Evolutionary conservation across 139 green algal genomes (phyloP), one percentile per base, ranked within the genome.

Genomic region (Volvox reticuliferus): DNA sequence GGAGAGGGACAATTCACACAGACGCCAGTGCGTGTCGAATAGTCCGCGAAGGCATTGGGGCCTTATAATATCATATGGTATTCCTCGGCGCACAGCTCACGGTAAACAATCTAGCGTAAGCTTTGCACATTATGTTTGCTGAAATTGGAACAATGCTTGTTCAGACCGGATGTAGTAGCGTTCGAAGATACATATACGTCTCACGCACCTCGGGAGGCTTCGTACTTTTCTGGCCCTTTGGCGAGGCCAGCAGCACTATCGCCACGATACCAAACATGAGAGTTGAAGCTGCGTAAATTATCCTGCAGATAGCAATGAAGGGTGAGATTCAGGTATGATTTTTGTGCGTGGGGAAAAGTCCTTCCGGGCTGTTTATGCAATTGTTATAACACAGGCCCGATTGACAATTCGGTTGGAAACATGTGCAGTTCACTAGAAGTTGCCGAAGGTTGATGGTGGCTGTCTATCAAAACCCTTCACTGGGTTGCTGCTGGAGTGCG

Each of bases 181-280:
- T 24, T 28, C 5, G 24, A 73, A 73, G 65, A 24, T 24, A 73
- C 21, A 24, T 24, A 2, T 73, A 12, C 6, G 65, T 75, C 71
- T 18, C 1, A 32, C 92, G 50, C 62, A 94, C 92, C 78, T 91
- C 61, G 18, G 88, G 84, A 1, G 92, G 88, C 37, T 88, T 88
- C 2, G 81, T 61, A 50, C 79, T 86, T 17, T 87, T 77, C 20
- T 44, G 18, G 21, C 92, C 92, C 69, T 93, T 94, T 18, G 92
- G 92, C 2, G 86, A 92, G 12, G 76, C 92, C 30, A 94, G 67
- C 75, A 94, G 92, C 30, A 94, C 82, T 20, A 86, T 14, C 28
- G 77, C 65, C 12, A 94, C 55, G 35, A 94, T 89, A 1, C 75
- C 83, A 30, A 92, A 92, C 5, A 91, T 77, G 6, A 44, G 32